phyloP scores from a whole-genome alignment of 345 rosid species.

The Corchorus olitorius region DNA sequence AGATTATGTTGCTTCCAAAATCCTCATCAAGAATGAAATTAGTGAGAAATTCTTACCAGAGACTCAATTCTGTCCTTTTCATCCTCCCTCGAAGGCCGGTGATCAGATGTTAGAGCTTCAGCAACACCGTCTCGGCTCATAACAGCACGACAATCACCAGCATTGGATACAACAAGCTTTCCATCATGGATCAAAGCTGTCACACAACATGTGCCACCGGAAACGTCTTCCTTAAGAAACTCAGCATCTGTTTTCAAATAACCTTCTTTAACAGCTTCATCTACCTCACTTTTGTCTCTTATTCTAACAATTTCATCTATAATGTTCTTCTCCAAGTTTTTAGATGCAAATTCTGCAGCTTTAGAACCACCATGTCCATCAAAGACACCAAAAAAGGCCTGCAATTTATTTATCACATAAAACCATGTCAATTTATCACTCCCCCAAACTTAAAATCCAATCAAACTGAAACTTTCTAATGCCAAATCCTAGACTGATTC shows the following conservation, averaged over 20 bases:
- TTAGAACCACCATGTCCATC: slow-evolving; percentile 71
- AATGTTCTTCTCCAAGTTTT: slow-evolving; percentile 62
- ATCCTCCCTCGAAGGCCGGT: slow-evolving; percentile 79
- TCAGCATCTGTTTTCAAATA: slow-evolving; percentile 73
- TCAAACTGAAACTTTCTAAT: no score
- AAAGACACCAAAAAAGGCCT: slow-evolving; percentile 66
- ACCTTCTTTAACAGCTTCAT: slow-evolving; percentile 68
- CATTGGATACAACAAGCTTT: slow-evolving; percentile 76
- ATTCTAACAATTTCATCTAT: slow-evolving; percentile 40
- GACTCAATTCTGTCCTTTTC: slow-evolving; percentile 69
- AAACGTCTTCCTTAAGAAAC: slow-evolving; percentile 55
- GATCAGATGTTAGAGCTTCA: slow-evolving; percentile 82
- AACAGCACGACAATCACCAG: slow-evolving; percentile 95
- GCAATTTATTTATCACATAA: slow-evolving; percentile 10
- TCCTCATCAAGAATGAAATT: not conserved
- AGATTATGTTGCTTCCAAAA: no score
- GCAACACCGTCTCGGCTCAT: slow-evolving; percentile 74
- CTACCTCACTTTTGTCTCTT: slow-evolving; percentile 39
- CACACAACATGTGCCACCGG: slow-evolving; percentile 87
- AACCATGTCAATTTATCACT: not conserved
- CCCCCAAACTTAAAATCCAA: slow-evolving; percentile 5
- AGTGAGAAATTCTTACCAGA: slow-evolving; percentile 45
- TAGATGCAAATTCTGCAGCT: slow-evolving; percentile 69
- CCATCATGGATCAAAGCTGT: slow-evolving; percentile 75
- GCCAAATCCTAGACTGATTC: not conserved